phyloP scores from a whole-genome alignment of 495 filamentous ascomycete species.

The Lichina pygmaea region DNA sequence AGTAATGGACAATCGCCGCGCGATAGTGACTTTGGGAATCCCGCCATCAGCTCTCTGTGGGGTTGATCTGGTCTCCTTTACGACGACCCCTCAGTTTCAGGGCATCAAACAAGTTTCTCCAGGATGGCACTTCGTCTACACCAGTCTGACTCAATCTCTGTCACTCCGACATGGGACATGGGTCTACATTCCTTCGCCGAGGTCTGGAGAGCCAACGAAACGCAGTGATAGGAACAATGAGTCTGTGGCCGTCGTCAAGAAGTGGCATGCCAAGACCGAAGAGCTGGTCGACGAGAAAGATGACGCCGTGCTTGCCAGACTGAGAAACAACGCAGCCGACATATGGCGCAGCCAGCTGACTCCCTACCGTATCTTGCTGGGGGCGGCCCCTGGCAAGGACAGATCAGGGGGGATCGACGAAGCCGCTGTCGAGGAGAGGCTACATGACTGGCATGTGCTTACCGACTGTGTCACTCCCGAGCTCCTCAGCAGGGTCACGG shows the following conservation, averaged over 20 bases:
- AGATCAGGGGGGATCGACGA: neutral
- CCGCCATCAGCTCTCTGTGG: constrained; percentile 2
- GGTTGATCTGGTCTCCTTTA: constrained; percentile 4
- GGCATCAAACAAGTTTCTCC: constrained; percentile 33
- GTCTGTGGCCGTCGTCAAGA: constrained; percentile 22
- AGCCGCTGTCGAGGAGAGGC: constrained; percentile 8
- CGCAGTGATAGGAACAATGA: neutral
- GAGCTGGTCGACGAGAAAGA: constrained; percentile 10
- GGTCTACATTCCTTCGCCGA: constrained; percentile 12
- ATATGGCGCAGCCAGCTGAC: constrained; percentile 17
- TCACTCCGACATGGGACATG: constrained; percentile 29
- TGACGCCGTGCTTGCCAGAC: constrained; percentile 8
- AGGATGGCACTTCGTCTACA: constrained; percentile 30
- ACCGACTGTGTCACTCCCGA: constrained; percentile 20
- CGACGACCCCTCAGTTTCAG: constrained; percentile 11
- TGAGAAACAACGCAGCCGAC: constrained; percentile 16
- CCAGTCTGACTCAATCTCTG: constrained; percentile 16
- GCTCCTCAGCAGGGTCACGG: constrained; percentile 22
- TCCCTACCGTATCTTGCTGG: constrained; percentile 14
- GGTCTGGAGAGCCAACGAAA: neutral
- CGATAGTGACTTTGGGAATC: neutral
- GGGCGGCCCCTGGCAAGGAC: neutral
- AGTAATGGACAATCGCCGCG: neutral
- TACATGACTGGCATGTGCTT: constrained; percentile 16
- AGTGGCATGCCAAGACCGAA: constrained; percentile 23